Base-by-base conservation (phyloP, 2,329 filamentous ascomycete genomes). In the Emmonsiellopsis sp. region DNA sequence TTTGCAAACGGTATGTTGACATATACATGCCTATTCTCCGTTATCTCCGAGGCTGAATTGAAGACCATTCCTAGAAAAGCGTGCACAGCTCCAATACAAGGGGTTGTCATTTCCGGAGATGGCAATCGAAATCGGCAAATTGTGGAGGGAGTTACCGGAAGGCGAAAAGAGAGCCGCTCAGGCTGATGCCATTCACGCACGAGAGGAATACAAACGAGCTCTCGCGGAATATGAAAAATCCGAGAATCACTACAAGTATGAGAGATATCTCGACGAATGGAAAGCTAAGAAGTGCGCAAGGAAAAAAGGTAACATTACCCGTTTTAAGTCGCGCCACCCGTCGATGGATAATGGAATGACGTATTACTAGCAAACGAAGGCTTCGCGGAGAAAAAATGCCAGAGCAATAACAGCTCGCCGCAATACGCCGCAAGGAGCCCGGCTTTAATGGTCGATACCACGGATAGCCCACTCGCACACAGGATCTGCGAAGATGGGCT, bases 61-160 rank as follows among this genome's bases (percentile, higher is more conserved):
- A 49, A 31, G 7, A 3, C 9, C 30, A 30, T 32, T n/a, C 38
- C 51, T 51, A 54, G 53, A 54, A 47, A 54, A 54, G 37, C 47
- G 52, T 11, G 34, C 42, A 41, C 49, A 54, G 16, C 48, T 54
- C n/a, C 42, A 48, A 44, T 46, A 51, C 43, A 44, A 38, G 7
- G 53, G 35, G 26, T 49, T 54, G 20, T 51, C 53, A 11, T 54
- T 54, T 26, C 48, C 53, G 10, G 49, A 54, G n/a, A 54, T 54
- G 53, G 53, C 53, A 20, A 54, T 54, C 16, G 53, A 54, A 30
- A 54, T 54, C 9, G 53, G 53, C 9, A 54, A 35, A 15, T 37
- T 54, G 5, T 54, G 53, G 48, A 54, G 53, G 35, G 53, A 54
- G 48, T 42, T 54, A 26, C 53, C 53, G 7, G 49, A 52, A 26